Evolutionary conservation across 371 early-diverging fungal species (phyloP).

Genomic region (Lichtheimia ornata): DNA sequence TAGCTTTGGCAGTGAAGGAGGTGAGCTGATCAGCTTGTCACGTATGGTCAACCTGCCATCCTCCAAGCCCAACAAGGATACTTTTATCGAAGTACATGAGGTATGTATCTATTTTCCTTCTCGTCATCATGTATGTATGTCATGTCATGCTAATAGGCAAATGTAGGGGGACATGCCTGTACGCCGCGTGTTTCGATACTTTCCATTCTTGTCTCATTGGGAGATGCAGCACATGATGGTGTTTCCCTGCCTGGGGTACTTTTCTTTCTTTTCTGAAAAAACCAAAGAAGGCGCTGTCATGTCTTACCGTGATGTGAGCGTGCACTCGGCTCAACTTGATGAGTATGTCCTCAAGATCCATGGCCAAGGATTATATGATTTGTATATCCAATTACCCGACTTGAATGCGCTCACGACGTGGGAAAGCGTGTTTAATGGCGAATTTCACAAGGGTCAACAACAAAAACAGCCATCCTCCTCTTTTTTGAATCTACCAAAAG

Average conservation of each 20-base stretch:
- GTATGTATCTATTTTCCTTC: too few relatives aligned
- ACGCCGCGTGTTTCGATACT: constrained; percentile 53
- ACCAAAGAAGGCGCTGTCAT: constrained; percentile 50
- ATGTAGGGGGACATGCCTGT: constrained; percentile 55
- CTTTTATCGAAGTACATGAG: constrained; percentile 38
- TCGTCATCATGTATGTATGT: constrained; percentile 18
- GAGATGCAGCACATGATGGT: constrained; percentile 60
- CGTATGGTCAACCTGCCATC: constrained; percentile 10
- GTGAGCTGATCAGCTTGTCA: constrained; percentile 21
- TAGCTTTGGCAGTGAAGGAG: background rate
- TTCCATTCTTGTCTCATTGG: constrained; percentile 59
- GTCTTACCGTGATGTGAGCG: constrained; percentile 45
- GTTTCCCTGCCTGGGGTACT: constrained; percentile 56
- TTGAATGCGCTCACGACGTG: constrained; percentile 48
- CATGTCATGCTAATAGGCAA: constrained; percentile 27
- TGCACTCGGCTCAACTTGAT: constrained; percentile 47
- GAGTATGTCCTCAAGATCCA: constrained; percentile 55
- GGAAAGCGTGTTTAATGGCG: constrained; percentile 38
- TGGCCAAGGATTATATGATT: constrained; percentile 50
- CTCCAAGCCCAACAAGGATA: constrained; percentile 20
- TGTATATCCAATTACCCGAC: constrained; percentile 55
- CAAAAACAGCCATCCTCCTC: constrained; percentile 1
- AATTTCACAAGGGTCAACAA: background rate
- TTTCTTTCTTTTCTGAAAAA: constrained; percentile 54
- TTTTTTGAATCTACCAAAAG: background rate